These are phyloP conservation scores for Calonectria leucothoes DNA, from an alignment of 2,329 filamentous ascomycete genomes.

Conservation along the genomic window DNA sequence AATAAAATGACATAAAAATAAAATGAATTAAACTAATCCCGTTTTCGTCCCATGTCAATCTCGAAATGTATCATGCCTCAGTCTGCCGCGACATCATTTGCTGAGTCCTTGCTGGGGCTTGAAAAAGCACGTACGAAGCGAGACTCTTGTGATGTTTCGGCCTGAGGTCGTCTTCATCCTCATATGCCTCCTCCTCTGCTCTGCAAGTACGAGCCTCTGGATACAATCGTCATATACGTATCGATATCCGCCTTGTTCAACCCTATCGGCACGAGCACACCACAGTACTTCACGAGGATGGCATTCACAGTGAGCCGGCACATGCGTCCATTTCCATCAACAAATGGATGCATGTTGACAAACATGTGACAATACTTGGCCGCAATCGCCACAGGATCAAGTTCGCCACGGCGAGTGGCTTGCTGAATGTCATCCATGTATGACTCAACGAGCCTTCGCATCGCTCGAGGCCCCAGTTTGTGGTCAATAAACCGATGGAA, in stretches of 20 bases:
- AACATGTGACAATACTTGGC: constrained; percentile 43
- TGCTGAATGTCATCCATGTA: background rate
- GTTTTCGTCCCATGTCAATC: background rate
- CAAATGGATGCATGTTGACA: constrained; percentile 50
- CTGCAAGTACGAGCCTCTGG: background rate
- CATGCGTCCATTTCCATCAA: constrained; percentile 49
- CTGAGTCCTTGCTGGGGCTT: background rate
- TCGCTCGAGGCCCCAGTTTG: background rate
- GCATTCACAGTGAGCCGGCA: constrained; percentile 49
- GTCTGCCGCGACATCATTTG: background rate
- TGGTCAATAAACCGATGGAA: background rate
- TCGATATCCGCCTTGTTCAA: background rate
- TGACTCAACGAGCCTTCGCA: background rate
- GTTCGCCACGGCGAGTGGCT: background rate
- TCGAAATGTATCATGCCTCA: background rate
- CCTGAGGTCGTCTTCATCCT: background rate
- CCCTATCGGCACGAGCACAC: background rate
- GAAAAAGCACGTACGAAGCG: background rate
- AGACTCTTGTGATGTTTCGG: constrained; percentile 2
- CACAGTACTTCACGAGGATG: constrained; percentile 44
- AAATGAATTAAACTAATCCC: background rate
- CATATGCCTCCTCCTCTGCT: background rate
- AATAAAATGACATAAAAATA: no score
- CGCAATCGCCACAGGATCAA: background rate
- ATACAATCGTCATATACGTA: background rate